These are phyloP conservation scores for Pachysolen tannophilus DNA, from an alignment of 805 yeast species.

Conservation along the genomic window DNA sequence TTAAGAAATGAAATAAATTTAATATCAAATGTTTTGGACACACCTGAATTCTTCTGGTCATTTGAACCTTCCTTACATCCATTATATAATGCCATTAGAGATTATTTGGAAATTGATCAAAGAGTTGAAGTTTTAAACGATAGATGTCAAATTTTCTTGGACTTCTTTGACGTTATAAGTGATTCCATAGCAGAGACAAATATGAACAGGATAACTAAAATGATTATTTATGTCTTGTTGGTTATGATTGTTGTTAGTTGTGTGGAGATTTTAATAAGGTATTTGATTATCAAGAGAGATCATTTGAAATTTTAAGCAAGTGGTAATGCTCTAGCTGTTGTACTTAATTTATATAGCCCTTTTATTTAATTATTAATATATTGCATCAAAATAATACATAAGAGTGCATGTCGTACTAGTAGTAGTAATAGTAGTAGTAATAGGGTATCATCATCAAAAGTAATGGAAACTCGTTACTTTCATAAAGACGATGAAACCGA, in stretches of 20 bases:
- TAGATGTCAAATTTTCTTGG: constrained; percentile 87
- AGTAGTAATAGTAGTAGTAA: no score
- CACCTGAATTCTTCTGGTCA: constrained; percentile 96
- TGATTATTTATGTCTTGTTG: constrained; percentile 76
- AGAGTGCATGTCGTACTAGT: no score
- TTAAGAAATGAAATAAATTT: constrained; percentile 89
- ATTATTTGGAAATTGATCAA: constrained; percentile 90
- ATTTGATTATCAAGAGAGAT: constrained; percentile 32
- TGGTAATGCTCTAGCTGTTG: no score
- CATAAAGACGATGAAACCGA: no score
- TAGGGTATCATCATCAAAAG: no score
- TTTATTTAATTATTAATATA: no score
- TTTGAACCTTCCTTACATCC: constrained; percentile 94
- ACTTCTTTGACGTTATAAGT: constrained; percentile 85
- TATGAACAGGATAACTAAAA: constrained; percentile 86
- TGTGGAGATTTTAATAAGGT: constrained; percentile 58
- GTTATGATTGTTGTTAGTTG: constrained; percentile 71
- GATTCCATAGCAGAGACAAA: constrained; percentile 92
- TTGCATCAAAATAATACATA: no score
- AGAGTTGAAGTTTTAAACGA: constrained; percentile 91
- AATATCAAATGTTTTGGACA: constrained; percentile 83
- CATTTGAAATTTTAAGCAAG: no score
- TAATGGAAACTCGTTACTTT: no score
- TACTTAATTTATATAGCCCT: no score
- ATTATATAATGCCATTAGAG: constrained; percentile 79